These are phyloP conservation scores for Castanea crenata DNA, from an alignment of 306 rosid species.

Conservation along the genomic window DNA sequence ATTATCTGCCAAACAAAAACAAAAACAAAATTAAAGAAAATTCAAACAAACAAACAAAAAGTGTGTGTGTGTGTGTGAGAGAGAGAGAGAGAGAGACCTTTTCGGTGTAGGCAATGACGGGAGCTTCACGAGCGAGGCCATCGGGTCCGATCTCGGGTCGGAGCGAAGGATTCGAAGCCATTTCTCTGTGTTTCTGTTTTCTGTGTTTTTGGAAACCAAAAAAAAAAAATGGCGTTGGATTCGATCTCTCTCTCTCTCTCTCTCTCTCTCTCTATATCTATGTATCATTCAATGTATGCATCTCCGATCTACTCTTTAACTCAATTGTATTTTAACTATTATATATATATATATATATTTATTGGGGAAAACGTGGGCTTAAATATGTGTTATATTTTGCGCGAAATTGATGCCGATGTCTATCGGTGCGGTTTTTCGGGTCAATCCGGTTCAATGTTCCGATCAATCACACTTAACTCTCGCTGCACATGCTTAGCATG, in stretches of 20 bases:
- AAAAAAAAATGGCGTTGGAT: neutral
- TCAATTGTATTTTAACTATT: neutral
- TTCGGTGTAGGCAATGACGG: constrained; percentile 85
- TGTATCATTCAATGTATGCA: no score
- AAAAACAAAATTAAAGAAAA: neutral
- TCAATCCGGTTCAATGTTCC: neutral
- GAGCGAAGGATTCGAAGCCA: constrained; percentile 66
- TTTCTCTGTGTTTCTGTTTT: constrained; percentile 25
- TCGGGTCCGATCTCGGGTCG: constrained; percentile 88
- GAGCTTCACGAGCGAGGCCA: constrained; percentile 72
- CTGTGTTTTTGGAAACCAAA: neutral
- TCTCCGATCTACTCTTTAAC: neutral
- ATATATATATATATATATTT: no score
- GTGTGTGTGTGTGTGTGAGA: neutral
- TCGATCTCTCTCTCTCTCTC: no score
- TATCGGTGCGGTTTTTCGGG: neutral
- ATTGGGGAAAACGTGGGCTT: neutral
- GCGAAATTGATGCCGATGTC: neutral
- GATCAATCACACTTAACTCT: neutral
- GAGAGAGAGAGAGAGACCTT: constrained; percentile 43
- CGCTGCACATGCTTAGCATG: constrained; percentile 4
- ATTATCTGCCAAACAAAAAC: constrained; percentile 50
- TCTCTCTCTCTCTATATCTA: no score
- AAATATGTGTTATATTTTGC: neutral
- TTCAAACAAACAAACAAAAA: neutral